phyloP scores from a whole-genome alignment of 83 land plant genomes.

The Larix sibirica region DNA sequence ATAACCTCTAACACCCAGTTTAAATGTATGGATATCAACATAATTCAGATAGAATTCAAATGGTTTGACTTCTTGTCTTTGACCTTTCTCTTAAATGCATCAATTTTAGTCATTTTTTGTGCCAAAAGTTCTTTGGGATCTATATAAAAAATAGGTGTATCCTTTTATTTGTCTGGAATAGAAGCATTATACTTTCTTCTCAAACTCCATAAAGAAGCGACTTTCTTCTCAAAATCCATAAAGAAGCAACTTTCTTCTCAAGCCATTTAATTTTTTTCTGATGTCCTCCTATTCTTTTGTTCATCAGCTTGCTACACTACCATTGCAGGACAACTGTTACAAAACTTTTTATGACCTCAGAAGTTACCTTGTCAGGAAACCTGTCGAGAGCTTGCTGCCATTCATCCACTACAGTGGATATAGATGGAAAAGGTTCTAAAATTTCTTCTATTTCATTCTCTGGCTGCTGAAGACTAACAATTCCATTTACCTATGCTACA shows the following conservation, averaged over 20 bases:
- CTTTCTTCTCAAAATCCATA: constrained; percentile 67
- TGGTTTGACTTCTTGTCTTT: constrained; percentile 61
- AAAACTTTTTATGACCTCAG: constrained; percentile 84
- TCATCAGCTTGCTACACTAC: constrained; percentile 79
- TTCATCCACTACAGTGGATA: constrained; percentile 45
- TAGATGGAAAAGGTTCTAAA: constrained; percentile 1
- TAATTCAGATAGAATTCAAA: constrained; percentile 38
- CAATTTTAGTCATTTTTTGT: constrained; percentile 44
- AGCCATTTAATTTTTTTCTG: constrained; percentile 59
- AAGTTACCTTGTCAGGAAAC: constrained; percentile 80
- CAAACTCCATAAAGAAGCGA: constrained; percentile 33
- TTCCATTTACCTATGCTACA: too few species aligned
- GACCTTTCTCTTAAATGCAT: constrained; percentile 48
- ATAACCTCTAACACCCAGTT: too few species aligned
- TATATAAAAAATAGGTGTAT: too few species aligned
- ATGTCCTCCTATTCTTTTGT: constrained; percentile 67
- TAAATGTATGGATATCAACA: too few species aligned
- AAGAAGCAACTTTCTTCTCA: constrained; percentile 57
- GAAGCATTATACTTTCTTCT: constrained; percentile 44
- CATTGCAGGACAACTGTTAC: constrained; percentile 66
- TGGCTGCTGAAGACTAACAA: constrained; percentile 43
- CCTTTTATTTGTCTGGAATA: neutral
- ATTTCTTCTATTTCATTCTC: constrained; percentile 20
- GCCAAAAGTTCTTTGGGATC: constrained; percentile 16
- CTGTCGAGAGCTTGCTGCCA: constrained; percentile 75